Evolutionary conservation across 1,284 basidiomycete species (phyloP), one percentile per base, ranked within the genome.

Genomic region (Boletellus sp.): DNA sequence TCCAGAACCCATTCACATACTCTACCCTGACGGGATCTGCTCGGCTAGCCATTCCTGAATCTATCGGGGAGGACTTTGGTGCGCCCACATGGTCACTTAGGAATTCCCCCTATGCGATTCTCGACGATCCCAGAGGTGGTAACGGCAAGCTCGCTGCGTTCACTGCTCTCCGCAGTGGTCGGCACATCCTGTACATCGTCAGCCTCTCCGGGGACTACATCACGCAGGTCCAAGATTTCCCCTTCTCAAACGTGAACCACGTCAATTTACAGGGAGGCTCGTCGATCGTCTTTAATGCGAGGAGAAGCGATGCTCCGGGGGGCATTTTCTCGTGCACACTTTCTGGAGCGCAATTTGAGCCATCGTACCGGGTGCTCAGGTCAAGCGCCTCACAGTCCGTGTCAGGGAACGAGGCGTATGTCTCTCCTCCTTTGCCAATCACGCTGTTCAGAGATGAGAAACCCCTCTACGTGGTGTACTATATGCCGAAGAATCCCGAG

Each of bases 1-100:
- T 74, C 58, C 72, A 78, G 43, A 89, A 90, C 55, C 85, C 86
- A 0, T 88, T 80, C 73, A 70, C 64, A 32, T 82, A 79, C 60
- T 61, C 59, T 20, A 59, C 59, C 8, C 1, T 17, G 14, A 58
- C 56, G 1, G 49, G 69, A 0, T 51, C 69, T 21, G 44, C 79
- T 2, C 48, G 33, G 21, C 60, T 60, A 5, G 64, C 83, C 2
- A 69, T 88, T 8, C 52, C 70, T 0, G 48, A 68, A 20, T 70
- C 80, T 0, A 53, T 68, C 10, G 59, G 78, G 40, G 53, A 59
- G 25, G 88, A 90, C 55, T 88, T 87, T 57, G 72, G 71, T 10
- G 61, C 58, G 9, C 80, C 84, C 1, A 69, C 72, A 32, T 87
- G 83, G 61, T n/a, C 16, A 0, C 65, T 89, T 3, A 74, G 76